Conservation (phyloP, 768 basidiomycete genomes). For the Flagelloscypha sp. region DNA sequence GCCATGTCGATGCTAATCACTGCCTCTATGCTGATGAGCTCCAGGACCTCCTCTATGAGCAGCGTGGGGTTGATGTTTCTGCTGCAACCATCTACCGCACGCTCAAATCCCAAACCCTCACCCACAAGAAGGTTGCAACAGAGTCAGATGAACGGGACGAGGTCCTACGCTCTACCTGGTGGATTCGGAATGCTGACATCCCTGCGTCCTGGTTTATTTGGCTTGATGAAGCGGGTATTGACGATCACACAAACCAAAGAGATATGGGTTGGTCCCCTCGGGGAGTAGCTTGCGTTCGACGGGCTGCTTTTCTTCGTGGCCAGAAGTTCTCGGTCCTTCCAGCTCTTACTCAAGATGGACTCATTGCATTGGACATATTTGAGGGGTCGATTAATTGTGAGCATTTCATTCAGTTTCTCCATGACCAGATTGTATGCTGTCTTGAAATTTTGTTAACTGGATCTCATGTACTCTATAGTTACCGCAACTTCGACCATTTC, state of each 20-base stretch:
- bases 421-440: conserved; percentile 15
- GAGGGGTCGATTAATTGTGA: conserved; percentile 24
- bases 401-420: conserved; percentile 20
- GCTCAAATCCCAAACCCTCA: conserved; percentile 13
- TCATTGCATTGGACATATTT: conserved; percentile 22
- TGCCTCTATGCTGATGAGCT: conserved; percentile 25
- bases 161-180: conserved; percentile 16
- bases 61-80: conserved; percentile 18
- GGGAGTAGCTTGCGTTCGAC: conserved; percentile 17
- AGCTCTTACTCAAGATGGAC: conserved; percentile 18
- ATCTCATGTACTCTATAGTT: conserved; percentile 10
- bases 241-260: conserved; percentile 17
- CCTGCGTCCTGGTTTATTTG: conserved; percentile 16
- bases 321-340: conserved; percentile 21
- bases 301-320: conserved; percentile 18
- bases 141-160: conserved; percentile 23
- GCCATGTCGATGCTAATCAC: conserved; percentile 17
- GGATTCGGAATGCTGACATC: conserved; percentile 14
- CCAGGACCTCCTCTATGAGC: conserved; percentile 15
- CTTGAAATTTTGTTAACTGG: neutral
- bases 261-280: conserved; percentile 14
- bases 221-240: conserved; percentile 21
- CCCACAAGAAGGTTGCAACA: conserved; percentile 17
- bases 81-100: conserved; percentile 21
- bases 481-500: conserved; percentile 25